phyloP scores from a whole-genome alignment of 2,329 filamentous ascomycete species.

The Phaeosphaeria sp. region DNA sequence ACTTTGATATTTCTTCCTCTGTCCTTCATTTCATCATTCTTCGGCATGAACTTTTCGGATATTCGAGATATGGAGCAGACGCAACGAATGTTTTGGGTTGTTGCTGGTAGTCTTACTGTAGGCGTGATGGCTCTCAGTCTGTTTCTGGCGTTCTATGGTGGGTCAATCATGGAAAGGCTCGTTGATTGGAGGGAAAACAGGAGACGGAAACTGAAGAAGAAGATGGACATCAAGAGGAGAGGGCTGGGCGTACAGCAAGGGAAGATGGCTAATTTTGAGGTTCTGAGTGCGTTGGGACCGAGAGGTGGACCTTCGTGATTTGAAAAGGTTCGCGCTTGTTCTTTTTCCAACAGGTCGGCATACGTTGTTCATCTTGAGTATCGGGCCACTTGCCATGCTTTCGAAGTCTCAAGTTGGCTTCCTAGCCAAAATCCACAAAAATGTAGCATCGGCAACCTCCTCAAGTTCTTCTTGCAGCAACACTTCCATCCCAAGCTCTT shows the following conservation, averaged over 20 bases:
- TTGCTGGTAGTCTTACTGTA: constrained; percentile 48
- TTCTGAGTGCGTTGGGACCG: neutral
- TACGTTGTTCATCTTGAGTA: neutral
- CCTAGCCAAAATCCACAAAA: constrained; percentile 40
- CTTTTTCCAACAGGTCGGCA: neutral
- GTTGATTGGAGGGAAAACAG: constrained; percentile 45
- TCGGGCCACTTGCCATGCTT: too few relatives aligned
- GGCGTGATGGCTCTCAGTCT: constrained; percentile 47
- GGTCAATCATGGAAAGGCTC: constrained; percentile 44
- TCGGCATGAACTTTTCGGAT: constrained; percentile 53
- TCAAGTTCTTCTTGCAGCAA: constrained; percentile 30
- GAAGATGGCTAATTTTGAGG: constrained; percentile 24
- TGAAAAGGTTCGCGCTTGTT: neutral
- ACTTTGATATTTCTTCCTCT: constrained; percentile 54
- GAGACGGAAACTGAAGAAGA: constrained; percentile 17
- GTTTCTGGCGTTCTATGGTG: constrained; percentile 52
- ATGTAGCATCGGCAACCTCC: constrained; percentile 26
- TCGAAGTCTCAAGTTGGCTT: too few relatives aligned
- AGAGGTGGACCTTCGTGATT: neutral
- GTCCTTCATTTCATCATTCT: constrained; percentile 53
- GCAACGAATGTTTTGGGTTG: constrained; percentile 51
- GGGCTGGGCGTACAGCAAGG: constrained; percentile 4
- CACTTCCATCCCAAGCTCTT: constrained; percentile 33
- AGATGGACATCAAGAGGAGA: constrained; percentile 6
- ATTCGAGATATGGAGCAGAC: constrained; percentile 49